Conservation (phyloP, 2,329 filamentous ascomycete species). For the Venturia oleaginea region DNA sequence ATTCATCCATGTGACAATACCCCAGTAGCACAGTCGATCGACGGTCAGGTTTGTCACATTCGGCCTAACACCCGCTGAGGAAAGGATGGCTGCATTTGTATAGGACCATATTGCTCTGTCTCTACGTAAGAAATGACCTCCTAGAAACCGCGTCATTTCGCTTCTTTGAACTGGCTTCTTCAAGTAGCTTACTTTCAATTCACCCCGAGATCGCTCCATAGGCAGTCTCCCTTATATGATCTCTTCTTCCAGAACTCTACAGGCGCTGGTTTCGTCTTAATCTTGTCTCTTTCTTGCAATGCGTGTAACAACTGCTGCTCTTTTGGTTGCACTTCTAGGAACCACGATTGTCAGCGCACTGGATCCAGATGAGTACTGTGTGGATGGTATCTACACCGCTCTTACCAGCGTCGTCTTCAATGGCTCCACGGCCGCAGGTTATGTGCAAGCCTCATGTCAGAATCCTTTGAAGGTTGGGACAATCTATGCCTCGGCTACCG, state of each 20-base stretch:
- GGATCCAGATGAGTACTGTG: background rate
- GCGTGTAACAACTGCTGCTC: background rate
- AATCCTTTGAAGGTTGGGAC: background rate
- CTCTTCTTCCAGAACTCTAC: background rate
- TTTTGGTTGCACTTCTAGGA: background rate
- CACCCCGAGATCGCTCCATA: too few species aligned
- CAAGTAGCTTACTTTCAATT: background rate
- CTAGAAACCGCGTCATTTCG: too few species aligned
- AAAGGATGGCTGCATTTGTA: background rate
- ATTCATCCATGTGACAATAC: background rate
- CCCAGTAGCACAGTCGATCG: background rate
- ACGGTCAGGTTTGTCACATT: background rate
- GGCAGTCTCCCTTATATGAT: background rate
- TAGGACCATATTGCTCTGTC: background rate
- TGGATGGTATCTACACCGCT: background rate
- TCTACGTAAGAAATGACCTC: background rate
- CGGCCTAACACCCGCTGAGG: background rate
- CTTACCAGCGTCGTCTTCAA: background rate
- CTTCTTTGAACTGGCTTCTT: too few species aligned
- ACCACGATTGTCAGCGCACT: background rate
- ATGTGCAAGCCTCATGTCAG: background rate
- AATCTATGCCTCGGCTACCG: conserved; percentile 2
- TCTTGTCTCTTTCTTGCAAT: background rate
- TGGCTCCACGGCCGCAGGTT: background rate
- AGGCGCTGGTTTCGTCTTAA: background rate